Conservation (phyloP, 1,284 basidiomycete species). For the Cryptococcus maquisensis region DNA sequence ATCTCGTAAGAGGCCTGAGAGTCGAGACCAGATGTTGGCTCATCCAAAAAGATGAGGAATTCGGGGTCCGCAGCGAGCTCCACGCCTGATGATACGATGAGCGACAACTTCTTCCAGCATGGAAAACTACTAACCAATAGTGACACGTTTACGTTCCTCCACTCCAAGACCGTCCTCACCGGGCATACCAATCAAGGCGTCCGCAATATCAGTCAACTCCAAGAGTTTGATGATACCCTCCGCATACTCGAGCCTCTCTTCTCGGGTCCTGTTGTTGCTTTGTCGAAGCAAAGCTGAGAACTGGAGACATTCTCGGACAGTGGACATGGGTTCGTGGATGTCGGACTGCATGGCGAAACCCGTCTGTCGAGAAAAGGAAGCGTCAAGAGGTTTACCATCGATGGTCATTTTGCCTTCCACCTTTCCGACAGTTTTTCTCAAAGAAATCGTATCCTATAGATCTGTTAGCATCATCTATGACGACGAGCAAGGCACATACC, state of each 20-base stretch:
- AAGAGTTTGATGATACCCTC: conserved; percentile 74
- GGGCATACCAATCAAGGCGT: conserved; percentile 70
- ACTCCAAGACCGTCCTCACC: conserved; percentile 46
- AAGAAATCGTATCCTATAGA: not conserved
- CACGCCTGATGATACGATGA: too few species aligned
- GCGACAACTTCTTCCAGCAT: too few species aligned
- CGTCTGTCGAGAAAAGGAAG: not conserved
- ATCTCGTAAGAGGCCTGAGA: not conserved
- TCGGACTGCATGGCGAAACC: conserved; percentile 79
- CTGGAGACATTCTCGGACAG: conserved; percentile 71
- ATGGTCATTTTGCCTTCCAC: not conserved
- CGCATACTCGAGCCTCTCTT: conserved; percentile 75
- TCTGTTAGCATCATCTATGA: not conserved
- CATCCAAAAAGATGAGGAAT: not conserved
- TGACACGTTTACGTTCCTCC: too few species aligned
- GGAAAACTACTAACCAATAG: too few species aligned
- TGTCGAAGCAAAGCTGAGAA: conserved; percentile 81
- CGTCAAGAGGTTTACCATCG: not conserved
- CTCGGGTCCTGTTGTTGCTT: conserved; percentile 56
- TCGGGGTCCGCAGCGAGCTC: too few species aligned
- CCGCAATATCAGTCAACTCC: conserved; percentile 63
- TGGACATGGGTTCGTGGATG: conserved; percentile 62
- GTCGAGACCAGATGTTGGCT: not conserved
- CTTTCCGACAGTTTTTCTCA: not conserved
- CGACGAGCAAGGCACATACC: not conserved